Conservation (phyloP, 208 protist species). For the Crithidia fasciculata region DNA sequence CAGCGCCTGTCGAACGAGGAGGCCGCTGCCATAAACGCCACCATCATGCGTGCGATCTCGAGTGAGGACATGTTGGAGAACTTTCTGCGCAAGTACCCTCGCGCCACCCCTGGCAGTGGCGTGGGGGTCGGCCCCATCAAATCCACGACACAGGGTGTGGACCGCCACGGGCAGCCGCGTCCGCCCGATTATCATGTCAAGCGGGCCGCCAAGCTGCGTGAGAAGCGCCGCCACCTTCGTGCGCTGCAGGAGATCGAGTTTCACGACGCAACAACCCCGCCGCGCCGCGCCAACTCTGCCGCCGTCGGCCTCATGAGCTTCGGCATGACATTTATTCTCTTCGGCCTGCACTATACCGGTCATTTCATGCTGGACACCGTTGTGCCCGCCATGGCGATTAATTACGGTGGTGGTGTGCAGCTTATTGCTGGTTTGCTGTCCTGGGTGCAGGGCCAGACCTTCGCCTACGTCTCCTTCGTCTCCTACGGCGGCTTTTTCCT, state of each 20-base stretch:
- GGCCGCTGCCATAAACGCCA: neutral
- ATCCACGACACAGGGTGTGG: conserved; percentile 14
- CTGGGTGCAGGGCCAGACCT: conserved; percentile 43
- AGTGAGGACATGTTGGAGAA: conserved; percentile 15
- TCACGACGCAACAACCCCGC: neutral
- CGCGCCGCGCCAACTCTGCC: conserved; percentile 34
- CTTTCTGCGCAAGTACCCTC: conserved; percentile 24
- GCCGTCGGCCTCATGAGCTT: conserved; percentile 51
- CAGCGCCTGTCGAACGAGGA: neutral
- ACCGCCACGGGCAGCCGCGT: neutral
- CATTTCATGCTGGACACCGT: conserved; percentile 35
- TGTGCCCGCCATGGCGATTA: conserved; percentile 39
- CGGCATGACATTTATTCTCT: conserved; percentile 56
- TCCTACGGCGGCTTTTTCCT: conserved; percentile 53
- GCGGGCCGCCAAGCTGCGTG: neutral
- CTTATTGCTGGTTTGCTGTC: conserved; percentile 52
- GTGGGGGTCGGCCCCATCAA: conserved; percentile 18
- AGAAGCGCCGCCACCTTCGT: conserved; percentile 11
- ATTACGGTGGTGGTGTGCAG: conserved; percentile 49
- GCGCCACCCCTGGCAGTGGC: conserved; percentile 15
- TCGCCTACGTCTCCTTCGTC: conserved; percentile 41
- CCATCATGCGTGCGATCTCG: neutral
- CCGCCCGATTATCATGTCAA: conserved; percentile 1
- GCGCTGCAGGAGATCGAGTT: conserved; percentile 3
- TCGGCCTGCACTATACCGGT: conserved; percentile 47